Base-by-base conservation (phyloP, 441 rosid genomes). In the Gossypium laxum region DNA sequence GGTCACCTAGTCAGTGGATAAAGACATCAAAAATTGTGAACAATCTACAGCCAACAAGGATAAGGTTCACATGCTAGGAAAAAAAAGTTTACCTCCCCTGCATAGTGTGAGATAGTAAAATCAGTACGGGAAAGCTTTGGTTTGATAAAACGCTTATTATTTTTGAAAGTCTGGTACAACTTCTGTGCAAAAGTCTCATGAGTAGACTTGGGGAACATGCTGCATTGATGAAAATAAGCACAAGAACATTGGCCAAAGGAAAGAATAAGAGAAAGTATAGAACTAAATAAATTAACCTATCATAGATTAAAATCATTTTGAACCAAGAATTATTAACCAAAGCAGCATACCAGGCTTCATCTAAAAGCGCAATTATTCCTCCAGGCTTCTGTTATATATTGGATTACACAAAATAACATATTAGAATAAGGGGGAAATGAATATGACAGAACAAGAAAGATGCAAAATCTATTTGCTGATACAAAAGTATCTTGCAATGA, bases 101-200 rank as follows among this genome's bases (percentile, higher is more conserved):
- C 99, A 87, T 96, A 96, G 79, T 96, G 99, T 32, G 93, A 83
- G 81, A 96, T 91, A 24, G 97, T 85, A 82, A 96, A 96, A 85
- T 88, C 86, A 65, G 99, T 96, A 47, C 98, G 96, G 73, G 99
- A 96, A 73, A 96, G 94, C 90, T 96, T 96, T 51, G 99, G 99
- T 81, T 96, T 96, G 80, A 91, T 83, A 77, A 96, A 96, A 57
- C 99, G 94, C 85, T 90, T 93, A 84, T 83, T 83, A 80, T 85
- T 91, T 83, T 91, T 93, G 84, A 90, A 91, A 73, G 98, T 93
- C 84, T 91, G 97, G 83, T 90, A 93, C 88, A 96, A 79, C 89
- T 93, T 96, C 87, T 96, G 97, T 67, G 96, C 89, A 89, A 96
- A 96, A 72, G 99, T 96, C 89, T 93, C 98, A 82, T 96, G 99